Evolutionary conservation across 768 basidiomycete genomes (phyloP), one percentile per base, ranked within the genome.

Genomic region (Podaxis carcinomalis): DNA sequence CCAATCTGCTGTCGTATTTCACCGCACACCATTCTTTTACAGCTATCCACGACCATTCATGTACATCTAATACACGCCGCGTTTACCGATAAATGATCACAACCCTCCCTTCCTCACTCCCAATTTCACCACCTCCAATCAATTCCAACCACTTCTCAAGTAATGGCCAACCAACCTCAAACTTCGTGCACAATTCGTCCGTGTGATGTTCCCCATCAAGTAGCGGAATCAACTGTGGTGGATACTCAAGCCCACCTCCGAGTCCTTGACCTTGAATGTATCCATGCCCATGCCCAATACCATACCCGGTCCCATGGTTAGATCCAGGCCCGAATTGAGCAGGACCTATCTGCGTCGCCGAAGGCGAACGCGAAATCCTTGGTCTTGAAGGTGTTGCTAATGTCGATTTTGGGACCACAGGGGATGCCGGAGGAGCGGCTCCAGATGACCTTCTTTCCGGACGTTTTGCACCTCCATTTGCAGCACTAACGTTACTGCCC

Each of bases 171-270:
- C 90, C 88, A 35, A 88, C 86, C 64, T 92, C 87, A 67, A 95
- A 96, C 63, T 71, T 81, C 25, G 90, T 86, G 50, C 90, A 88
- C 47, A 98, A 74, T 74, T 98, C 95, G 69, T 98, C 96, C 1
- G 92, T 89, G 71, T 95, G 90, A 71, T 94, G 95, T 59, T 88
- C 90, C 7, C 96, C 97, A 68, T 98, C 89, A 11, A 98, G 78
- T 61, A 92, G 71, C 2, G 77, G 63, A 27, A 80, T 66, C 25
- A 95, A 66, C 11, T 84, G 83, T 4, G 77, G 75, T 6, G 91
- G 91, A 65, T 80, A 83, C 28, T 61, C 52, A 10, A 61, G 53
- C 21, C 44, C 59, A 40, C 59, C 46, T 11, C 47, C 32, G 16
- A 25, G 46, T 23, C 42, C 42, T 44, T 44, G 42, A 5, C 42